Evolutionary conservation across 78 protist genomes (phyloP), one percentile per base, ranked within the genome.

Genomic region (Dictyostelium purpureum): DNA sequence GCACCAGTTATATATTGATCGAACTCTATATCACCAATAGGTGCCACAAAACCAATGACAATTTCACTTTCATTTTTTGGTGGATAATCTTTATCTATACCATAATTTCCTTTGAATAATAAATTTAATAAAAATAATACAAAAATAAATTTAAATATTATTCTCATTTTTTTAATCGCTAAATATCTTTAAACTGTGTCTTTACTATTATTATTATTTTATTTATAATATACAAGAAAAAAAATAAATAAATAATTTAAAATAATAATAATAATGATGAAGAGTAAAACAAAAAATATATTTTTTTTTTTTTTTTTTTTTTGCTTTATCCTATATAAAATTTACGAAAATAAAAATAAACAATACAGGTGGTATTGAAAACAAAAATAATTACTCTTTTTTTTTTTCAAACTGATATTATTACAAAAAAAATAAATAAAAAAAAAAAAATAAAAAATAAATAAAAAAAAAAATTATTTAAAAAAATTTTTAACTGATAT

Each of bases 11-110:
- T 40, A 31, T 83, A 83, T 56, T 83, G 90, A 0, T 0, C 4
- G 66, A 57, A 67, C 19, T 83, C 90, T 5, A 56, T 52, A 42
- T 83, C 90, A 14, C 40, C 69, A 7, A 4, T 5, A 16, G 79
- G 80, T 52, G 66, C 9, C 37, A 83, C 28, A n/a, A 56, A 51
- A 40, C 47, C 79, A 10, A 83, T 2, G 21, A 6, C 33, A 47
- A 83, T n/a, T 26, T 1, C 33, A 33, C 33, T 4, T 63, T 37
- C 43, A 33, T 63, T 12, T 0, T 18, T 24, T 63, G 71, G 71
- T 1, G 0, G n/a, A n/a, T n/a, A n/a, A n/a, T n/a, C n/a, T n/a
- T n/a, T n/a, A n/a, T n/a, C n/a, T n/a, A n/a, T n/a, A n/a, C n/a
- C n/a, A n/a, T n/a, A n/a, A n/a, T n/a, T n/a, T n/a, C n/a, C n/a